Conservation (phyloP, 768 basidiomycete species). For the Baorangia bicolor region DNA sequence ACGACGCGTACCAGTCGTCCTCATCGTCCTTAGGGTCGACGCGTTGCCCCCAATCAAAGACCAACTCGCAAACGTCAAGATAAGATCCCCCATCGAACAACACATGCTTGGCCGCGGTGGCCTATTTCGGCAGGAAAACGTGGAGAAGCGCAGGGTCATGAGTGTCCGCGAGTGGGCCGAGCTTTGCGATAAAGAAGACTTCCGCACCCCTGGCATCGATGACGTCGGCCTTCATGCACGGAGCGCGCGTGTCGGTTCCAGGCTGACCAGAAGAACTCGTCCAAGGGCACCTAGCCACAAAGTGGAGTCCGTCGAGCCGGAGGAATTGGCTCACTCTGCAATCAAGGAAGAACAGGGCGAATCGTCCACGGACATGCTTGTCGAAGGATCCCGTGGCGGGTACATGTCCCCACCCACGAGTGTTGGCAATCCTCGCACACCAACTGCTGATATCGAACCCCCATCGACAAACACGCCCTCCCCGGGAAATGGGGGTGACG, state of each 20-base stretch:
- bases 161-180: constrained; percentile 89
- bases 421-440: constrained; percentile 20
- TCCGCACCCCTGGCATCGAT: constrained; percentile 67
- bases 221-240: constrained; percentile 59
- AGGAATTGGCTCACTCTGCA: constrained; percentile 25
- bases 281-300: constrained; percentile 41
- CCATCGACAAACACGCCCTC: not conserved
- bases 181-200: constrained; percentile 67
- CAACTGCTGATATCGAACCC: constrained; percentile 15
- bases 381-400: not conserved
- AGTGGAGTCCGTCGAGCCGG: constrained; percentile 46
- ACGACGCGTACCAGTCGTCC: constrained; percentile 18
- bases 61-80: constrained; percentile 73
- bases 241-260: constrained; percentile 36
- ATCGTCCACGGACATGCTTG: constrained; percentile 1
- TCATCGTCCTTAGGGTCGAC: constrained; percentile 52
- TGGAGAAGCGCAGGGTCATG: constrained; percentile 82
- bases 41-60: constrained; percentile 67
- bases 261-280: constrained; percentile 40
- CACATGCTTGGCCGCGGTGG: constrained; percentile 86
- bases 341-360: constrained; percentile 48
- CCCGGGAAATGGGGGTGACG: constrained; percentile 7
- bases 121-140: constrained; percentile 85
- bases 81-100: constrained; percentile 91
- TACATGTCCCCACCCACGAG: constrained; percentile 33